Percentiles rank a stretch among this genome's conserved stretches.
phyloP scores from a whole-genome alignment of 1,139 yeast genomes.

The Kazachstania sp. region DNA sequence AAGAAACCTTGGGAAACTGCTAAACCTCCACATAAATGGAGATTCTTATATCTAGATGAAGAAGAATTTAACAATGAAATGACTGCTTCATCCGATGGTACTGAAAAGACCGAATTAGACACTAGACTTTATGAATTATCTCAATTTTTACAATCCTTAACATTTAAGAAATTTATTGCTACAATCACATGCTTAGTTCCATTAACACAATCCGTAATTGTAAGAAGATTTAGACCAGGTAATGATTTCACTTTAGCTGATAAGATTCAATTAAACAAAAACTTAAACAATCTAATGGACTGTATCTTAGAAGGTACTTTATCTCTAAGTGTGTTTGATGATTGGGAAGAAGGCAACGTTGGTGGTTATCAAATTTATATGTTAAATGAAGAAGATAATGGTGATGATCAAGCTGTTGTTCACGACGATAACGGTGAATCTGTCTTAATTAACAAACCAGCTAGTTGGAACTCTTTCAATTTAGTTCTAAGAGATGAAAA shows the following conservation, averaged over 20 bases:
- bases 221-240: slow-evolving; percentile 91
- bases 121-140: slow-evolving; percentile 44
- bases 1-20: slow-evolving; percentile 80
- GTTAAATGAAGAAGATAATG: slow-evolving; percentile 49
- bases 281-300: slow-evolving; percentile 27
- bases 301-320: slow-evolving; percentile 50
- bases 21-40: slow-evolving; percentile 87
- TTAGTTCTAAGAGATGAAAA: slow-evolving; percentile 76
- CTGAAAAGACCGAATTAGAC: slow-evolving; percentile 25
- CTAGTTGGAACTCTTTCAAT: slow-evolving; percentile 73
- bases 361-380: slow-evolving; percentile 95
- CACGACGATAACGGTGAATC: slow-evolving; percentile 39
- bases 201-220: slow-evolving; percentile 56
- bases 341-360: slow-evolving; percentile 78
- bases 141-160: slow-evolving; percentile 47
- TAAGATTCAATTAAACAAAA: slow-evolving; percentile 43
- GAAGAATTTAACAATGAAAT: background rate
- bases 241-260: slow-evolving; percentile 91
- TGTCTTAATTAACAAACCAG: slow-evolving; percentile 71
- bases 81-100: background rate
- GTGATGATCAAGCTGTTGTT: slow-evolving; percentile 36
- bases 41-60: slow-evolving; percentile 70
- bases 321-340: slow-evolving; percentile 67
- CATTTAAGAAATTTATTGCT: slow-evolving; percentile 65
- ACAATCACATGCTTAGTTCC: slow-evolving; percentile 57